Conservation (phyloP, 2,329 filamentous ascomycete genomes). For the Arthroderma sp. region DNA sequence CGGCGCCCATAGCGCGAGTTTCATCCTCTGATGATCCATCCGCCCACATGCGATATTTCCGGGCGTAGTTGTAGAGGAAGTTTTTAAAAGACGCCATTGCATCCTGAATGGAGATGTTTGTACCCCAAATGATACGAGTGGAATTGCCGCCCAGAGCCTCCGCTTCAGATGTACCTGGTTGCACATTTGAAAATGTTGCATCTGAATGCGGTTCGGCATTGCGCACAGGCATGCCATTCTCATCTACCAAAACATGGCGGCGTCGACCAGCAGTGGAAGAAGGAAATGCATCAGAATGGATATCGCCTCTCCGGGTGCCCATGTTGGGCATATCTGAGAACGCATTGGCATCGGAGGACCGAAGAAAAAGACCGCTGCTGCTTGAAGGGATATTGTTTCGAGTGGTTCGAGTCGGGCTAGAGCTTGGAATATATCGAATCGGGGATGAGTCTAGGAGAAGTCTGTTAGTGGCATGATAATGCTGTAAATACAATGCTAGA, state of each 20-base stretch:
- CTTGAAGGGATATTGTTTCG: conserved; percentile 67
- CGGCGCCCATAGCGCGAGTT: conserved; percentile 51
- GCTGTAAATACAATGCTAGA: not conserved
- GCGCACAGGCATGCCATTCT: conserved; percentile 46
- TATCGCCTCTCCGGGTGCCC: conserved; percentile 64
- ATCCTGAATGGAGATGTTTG: conserved; percentile 86
- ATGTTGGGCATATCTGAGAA: conserved; percentile 38
- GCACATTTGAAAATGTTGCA: conserved; percentile 52
- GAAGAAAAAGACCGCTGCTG: conserved; percentile 76
- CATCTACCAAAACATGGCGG: conserved; percentile 47
- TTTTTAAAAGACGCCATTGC: conserved; percentile 79
- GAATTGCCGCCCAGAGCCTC: conserved; percentile 72
- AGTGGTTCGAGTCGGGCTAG: conserved; percentile 59
- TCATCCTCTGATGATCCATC: conserved; percentile 73
- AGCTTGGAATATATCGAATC: conserved; percentile 80
- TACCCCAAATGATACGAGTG: conserved; percentile 86
- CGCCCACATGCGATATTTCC: conserved; percentile 84
- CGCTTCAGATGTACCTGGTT: conserved; percentile 84
- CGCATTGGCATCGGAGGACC: conserved; percentile 43
- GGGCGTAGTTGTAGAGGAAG: conserved; percentile 81
- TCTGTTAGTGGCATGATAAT: conserved; percentile 10
- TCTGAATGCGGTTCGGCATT: conserved; percentile 41
- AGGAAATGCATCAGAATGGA: conserved; percentile 63
- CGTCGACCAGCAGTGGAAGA: conserved; percentile 39
- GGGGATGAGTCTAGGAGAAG: conserved; percentile 65